Base-by-base conservation (phyloP, 164 flowering plant species). In the Kalanchoe fedtschenkoi region DNA sequence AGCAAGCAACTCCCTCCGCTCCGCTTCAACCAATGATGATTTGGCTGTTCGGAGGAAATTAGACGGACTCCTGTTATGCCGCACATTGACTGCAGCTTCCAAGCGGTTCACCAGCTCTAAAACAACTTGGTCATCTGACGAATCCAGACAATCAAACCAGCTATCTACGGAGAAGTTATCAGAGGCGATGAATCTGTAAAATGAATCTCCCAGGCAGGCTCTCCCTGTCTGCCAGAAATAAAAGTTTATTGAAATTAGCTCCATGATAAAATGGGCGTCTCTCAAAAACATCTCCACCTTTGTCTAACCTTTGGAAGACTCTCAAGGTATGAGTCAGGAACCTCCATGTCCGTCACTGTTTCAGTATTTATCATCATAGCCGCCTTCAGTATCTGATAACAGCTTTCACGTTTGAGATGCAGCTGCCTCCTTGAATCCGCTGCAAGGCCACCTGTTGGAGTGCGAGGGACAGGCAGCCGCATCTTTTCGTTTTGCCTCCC, bases 391-490 rank as follows among this genome's bases (percentile, higher is more conserved):
- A 95, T 95, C 68, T 95, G 99, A 62, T 74, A 80, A 4, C 93
- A 69, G 66, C 84, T 83, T 72, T 95, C 99, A 30, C 96, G 89
- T 19, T 82, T 87, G 71, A 82, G 82, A 34, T 70, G 71, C 76
- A 95, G 73, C 63, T 81, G 80, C 71, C 79, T 95, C 65, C 88
- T 77, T 7, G 86, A 72, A 41, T 71, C 70, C 37, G 84, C 95
- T 15, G 66, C 65, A 54, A 95, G 88, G 53, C 97, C 99, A 37
- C 76, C 78, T 16, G 79, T 44, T 19, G 96, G 89, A 16, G 91
- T 82, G 51, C 88, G 87, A 21, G 99, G 96, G 9, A 86, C 90
- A 32, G 99, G 99, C n/a, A 95, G 81, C 99, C 97, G 89, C 97
- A 97, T 91, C 64, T 91, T 95, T 64, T 91, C 96, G 69, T 84